Percentiles rank a stretch among this genome's conserved stretches.
phyloP scores from a whole-genome alignment of 1,139 yeast genomes.

The Taiozyma sp. region DNA sequence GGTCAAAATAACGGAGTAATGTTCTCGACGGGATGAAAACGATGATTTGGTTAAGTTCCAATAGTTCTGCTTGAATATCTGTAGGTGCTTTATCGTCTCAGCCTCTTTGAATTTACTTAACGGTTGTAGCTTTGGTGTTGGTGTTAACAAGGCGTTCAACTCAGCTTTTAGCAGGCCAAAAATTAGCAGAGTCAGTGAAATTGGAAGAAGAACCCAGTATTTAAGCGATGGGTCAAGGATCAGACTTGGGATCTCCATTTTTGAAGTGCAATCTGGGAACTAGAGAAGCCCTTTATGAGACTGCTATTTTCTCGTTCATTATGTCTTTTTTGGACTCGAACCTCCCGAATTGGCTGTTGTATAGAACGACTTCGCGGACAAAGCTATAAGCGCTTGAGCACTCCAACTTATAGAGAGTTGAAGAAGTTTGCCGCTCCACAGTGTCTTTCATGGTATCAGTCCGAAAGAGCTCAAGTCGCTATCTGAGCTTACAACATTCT shows the following conservation, averaged over 20 bases:
- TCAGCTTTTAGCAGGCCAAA: conserved; percentile 82
- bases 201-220: conserved; percentile 90
- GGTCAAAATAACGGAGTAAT: conserved; percentile 41
- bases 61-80: conserved; percentile 45
- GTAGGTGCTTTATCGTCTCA: conserved; percentile 49
- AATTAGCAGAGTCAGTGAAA: conserved; percentile 82
- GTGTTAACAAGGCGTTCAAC: conserved; percentile 58
- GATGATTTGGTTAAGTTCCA: conserved; percentile 42
- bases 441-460: no score
- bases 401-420: no score
- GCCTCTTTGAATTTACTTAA: conserved; percentile 57
- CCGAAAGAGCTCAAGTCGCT: no score
- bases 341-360: no score
- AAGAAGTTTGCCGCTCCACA: no score
- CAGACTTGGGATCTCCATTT: conserved; percentile 39
- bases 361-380: no score
- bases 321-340: no score
- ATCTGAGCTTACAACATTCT: no score
- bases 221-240: conserved; percentile 77
- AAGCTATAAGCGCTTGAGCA: no score
- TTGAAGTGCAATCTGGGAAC: background rate
- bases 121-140: conserved; percentile 47
- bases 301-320: no score
- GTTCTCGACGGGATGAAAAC: conserved; percentile 44
- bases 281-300: background rate